Base-by-base conservation (phyloP, 164 flowering plant species). In the Pachysandra terminalis region DNA sequence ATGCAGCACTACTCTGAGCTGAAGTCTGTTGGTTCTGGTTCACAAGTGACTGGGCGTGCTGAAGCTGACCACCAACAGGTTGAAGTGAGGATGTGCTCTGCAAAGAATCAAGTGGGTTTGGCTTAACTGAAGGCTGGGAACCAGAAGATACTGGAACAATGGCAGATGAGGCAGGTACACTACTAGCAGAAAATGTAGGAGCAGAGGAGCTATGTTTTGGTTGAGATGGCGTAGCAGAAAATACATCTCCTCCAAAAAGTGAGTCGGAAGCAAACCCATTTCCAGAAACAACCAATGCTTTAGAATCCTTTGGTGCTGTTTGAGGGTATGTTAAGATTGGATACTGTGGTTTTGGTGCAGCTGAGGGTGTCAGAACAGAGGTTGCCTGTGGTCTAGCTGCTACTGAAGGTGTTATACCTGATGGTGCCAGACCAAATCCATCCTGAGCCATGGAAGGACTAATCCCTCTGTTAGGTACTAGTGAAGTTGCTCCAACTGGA, bases 231-330 rank as follows among this genome's bases (percentile, higher is more conserved):
- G 64, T 72, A 26, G 82, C 89, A 56, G 95, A 86, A 69, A 91
- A 90, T 40, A 81, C 71, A 72, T 87, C 94, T 61, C 81, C 84
- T 52, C 91, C 95, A 80, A 87, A 88, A 59, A 63, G 56, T 27
- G 91, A 76, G 66, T 80, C 80, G 21, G 87, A 77, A 61, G 84
- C 74, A 75, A 78, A 75, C 8, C 94, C 96, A 83, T 90, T 89
- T 69, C 91, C 97, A 74, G 93, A 77, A 65, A 61, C 78, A 45
- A 69, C 67, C 45, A 60, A 41, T 66, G 81, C 68, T 76, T 79
- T 88, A 24, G 88, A 74, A 74, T 86, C 87, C 73, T 81, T 83
- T 68, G 67, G 61, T 52, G 70, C 66, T 14, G 78, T 68, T 65
- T 77, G 85, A 60, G 78, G 65, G 55, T 84, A 57, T 32, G 79